These are phyloP conservation scores for Bipolaris zeicola DNA, from an alignment of 2,329 filamentous ascomycete species.

Conservation along the genomic window DNA sequence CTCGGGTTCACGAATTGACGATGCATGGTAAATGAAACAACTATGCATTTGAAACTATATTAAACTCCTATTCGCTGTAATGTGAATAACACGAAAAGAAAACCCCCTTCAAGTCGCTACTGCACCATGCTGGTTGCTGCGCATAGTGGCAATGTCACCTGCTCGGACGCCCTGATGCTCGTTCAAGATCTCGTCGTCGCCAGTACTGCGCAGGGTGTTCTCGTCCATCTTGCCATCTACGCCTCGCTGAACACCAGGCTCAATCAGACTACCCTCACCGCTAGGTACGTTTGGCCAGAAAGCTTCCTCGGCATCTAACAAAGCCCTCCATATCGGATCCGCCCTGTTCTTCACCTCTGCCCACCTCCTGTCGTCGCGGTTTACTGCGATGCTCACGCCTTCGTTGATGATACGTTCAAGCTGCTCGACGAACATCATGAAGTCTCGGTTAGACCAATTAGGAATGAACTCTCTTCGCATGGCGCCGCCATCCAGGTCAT, in stretches of 20 bases:
- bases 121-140: constrained; percentile 1
- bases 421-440: constrained; percentile 63
- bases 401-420: constrained; percentile 63
- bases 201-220: constrained; percentile 10
- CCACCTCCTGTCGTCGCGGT: constrained; percentile 26
- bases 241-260: constrained; percentile 7
- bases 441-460: constrained; percentile 70
- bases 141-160: constrained; percentile 1
- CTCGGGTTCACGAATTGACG: not conserved
- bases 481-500: constrained; percentile 69
- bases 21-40: not conserved
- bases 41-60: not conserved
- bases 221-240: constrained; percentile 13
- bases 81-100: not conserved
- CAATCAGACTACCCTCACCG: constrained; percentile 5
- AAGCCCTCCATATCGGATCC: constrained; percentile 30
- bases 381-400: constrained; percentile 30
- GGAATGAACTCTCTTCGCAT: constrained; percentile 68
- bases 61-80: not conserved
- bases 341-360: constrained; percentile 29
- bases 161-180: constrained; percentile 3
- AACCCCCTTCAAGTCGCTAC: not conserved
- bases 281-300: constrained; percentile 39
- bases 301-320: constrained; percentile 42
- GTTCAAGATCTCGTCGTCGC: constrained; percentile 4